Conservation (phyloP, 1,284 basidiomycete species). For the Schizophyllum amplum region DNA sequence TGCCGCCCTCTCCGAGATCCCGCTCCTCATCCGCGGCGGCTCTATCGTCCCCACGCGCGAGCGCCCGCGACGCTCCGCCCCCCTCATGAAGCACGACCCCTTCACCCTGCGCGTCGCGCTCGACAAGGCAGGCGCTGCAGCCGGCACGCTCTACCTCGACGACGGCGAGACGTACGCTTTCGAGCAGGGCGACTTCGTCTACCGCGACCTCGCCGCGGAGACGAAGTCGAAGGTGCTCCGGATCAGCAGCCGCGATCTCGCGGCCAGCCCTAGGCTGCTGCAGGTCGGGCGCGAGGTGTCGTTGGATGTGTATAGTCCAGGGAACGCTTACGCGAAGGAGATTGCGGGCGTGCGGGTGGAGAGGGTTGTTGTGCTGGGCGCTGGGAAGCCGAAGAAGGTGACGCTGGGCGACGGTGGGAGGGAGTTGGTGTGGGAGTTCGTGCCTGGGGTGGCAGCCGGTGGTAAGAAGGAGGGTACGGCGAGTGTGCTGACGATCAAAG, state of each 20-base stretch:
- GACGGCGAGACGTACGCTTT: constrained; percentile 87
- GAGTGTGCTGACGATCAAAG: constrained; percentile 68
- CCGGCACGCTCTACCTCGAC: constrained; percentile 90
- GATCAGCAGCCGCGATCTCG: constrained; percentile 52
- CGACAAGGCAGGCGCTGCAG: constrained; percentile 54
- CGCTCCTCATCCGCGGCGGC: constrained; percentile 88
- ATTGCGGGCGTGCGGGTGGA: constrained; percentile 71
- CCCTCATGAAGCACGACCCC: constrained; percentile 87
- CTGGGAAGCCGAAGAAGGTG: constrained; percentile 53
- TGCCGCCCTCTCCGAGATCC: constrained; percentile 74
- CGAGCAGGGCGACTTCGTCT: constrained; percentile 74
- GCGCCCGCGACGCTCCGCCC: constrained; percentile 79
- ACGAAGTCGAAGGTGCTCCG: constrained; percentile 33
- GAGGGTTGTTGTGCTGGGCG: constrained; percentile 72
- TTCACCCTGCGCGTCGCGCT: constrained; percentile 88
- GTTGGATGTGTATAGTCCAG: constrained; percentile 37
- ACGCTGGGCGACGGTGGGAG: constrained; percentile 43
- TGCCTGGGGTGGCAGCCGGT: constrained; percentile 34
- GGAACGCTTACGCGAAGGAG: constrained; percentile 63
- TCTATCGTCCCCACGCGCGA: constrained; percentile 85
- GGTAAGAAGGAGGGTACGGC: constrained; percentile 53
- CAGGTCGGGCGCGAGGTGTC: constrained; percentile 21
- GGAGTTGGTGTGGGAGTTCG: constrained; percentile 52
- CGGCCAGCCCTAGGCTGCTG: constrained; percentile 11
- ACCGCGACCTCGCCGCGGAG: constrained; percentile 67